Conservation (phyloP, 2,329 filamentous ascomycete genomes). For the Aspergillus clavatus region DNA sequence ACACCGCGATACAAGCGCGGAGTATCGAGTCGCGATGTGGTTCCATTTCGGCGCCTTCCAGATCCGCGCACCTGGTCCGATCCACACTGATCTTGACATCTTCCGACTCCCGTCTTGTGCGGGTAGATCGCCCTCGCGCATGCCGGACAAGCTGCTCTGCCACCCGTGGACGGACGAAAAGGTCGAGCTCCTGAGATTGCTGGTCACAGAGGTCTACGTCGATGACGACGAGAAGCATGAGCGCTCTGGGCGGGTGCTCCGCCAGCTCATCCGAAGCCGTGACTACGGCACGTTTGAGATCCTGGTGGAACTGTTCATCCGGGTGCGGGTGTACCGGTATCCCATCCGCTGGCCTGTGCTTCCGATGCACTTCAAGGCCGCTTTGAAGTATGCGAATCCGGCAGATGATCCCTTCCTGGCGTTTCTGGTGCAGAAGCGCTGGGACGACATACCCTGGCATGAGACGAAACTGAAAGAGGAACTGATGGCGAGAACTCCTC, state of each 20-base stretch:
- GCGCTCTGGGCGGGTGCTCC: conserved; percentile 30
- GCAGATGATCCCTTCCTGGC: conserved; percentile 32
- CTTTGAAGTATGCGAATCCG: conserved; percentile 25
- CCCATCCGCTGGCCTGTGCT: conserved; percentile 31
- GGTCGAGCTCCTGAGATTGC: conserved; percentile 35
- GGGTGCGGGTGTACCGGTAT: conserved; percentile 29
- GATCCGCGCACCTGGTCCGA: conserved; percentile 23
- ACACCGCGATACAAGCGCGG: conserved; percentile 6
- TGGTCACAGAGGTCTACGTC: conserved; percentile 35
- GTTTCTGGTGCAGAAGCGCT: conserved; percentile 29
- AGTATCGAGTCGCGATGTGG: conserved; percentile 34
- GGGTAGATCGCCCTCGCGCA: conserved; percentile 23
- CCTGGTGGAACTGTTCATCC: conserved; percentile 29
- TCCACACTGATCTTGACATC: conserved; percentile 29
- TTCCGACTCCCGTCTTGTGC: conserved; percentile 33
- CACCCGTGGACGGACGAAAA: conserved; percentile 37
- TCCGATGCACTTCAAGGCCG: conserved; percentile 28
- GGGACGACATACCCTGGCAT: conserved; percentile 26
- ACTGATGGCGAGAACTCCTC: conserved; percentile 21
- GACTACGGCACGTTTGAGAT: conserved; percentile 30
- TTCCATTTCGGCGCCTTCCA: conserved; percentile 36
- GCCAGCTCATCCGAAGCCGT: conserved; percentile 33
- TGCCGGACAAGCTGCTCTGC: conserved; percentile 38
- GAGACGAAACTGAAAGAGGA: conserved; percentile 20
- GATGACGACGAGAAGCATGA: conserved; percentile 28